Conservation (phyloP, 768 basidiomycete genomes). For the Crassisporium funariophilum region DNA sequence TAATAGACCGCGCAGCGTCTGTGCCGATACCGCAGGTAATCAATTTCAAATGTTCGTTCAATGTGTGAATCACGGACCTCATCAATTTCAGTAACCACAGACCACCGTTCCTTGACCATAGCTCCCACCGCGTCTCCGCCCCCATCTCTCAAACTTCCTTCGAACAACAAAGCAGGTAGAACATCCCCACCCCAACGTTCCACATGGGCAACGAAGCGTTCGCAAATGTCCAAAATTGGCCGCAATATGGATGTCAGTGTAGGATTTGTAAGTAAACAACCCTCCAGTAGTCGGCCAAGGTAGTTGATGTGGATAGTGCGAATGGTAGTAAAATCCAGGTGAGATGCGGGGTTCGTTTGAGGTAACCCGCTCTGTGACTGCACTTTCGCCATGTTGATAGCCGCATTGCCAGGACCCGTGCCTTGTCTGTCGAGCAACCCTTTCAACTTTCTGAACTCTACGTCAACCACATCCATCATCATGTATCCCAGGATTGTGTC, state of each 20-base stretch:
- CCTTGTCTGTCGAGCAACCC: slow-evolving; percentile 47
- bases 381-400: slow-evolving; percentile 12
- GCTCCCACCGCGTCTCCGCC: slow-evolving; percentile 64
- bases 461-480: slow-evolving; percentile 88
- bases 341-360: slow-evolving; percentile 30
- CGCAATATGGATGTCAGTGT: slow-evolving; percentile 63
- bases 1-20: slow-evolving; percentile 70
- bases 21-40: slow-evolving; percentile 4
- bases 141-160: slow-evolving; percentile 66
- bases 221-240: slow-evolving; percentile 80
- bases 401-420: slow-evolving; percentile 9
- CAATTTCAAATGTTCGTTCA: not conserved
- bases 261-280: slow-evolving; percentile 74
- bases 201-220: slow-evolving; percentile 83
- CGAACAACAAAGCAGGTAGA: slow-evolving; percentile 78
- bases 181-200: slow-evolving; percentile 94
- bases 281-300: slow-evolving; percentile 75
- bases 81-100: slow-evolving; percentile 73
- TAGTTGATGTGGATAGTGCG: slow-evolving; percentile 82
- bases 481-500: slow-evolving; percentile 83
- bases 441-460: slow-evolving; percentile 76
- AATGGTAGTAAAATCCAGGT: slow-evolving; percentile 84
- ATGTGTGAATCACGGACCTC: slow-evolving; percentile 54
- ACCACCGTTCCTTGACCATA: slow-evolving; percentile 71
- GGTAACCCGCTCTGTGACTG: slow-evolving; percentile 3